A percentile compares a stretch with the other conserved stretches of the same genome.
These are phyloP conservation scores for Lecanosticta acicola DNA, from an alignment of 2,329 filamentous ascomycete genomes.

Conservation along the genomic window DNA sequence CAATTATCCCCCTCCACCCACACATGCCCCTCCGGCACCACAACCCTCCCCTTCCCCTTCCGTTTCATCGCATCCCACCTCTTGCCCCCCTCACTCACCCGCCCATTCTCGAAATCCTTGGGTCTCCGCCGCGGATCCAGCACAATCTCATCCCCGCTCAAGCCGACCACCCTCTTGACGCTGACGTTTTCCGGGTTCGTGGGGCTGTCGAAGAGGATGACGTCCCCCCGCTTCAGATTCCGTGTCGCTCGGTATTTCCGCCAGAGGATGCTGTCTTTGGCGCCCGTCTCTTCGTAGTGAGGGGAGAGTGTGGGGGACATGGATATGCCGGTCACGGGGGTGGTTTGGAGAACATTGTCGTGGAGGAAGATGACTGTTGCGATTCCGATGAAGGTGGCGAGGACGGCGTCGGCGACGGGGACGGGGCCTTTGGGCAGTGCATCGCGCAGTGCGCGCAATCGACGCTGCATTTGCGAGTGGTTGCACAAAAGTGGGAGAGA, in stretches of 20 bases:
- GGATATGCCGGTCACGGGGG: slow-evolving; percentile 36
- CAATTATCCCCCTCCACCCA: slow-evolving; percentile 93
- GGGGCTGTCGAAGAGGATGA: slow-evolving; percentile 50
- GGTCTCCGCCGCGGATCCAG: slow-evolving; percentile 45
- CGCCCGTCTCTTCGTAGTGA: slow-evolving; percentile 35
- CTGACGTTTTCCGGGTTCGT: slow-evolving; percentile 61
- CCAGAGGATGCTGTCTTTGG: slow-evolving; percentile 37
- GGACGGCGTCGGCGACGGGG: neutral
- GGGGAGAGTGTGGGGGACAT: slow-evolving; percentile 46
- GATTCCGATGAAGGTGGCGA: slow-evolving; percentile 8
- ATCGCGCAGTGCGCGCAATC: too few relatives aligned
- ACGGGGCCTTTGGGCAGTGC: too few relatives aligned
- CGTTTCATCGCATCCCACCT: slow-evolving; percentile 27
- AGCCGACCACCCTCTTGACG: slow-evolving; percentile 76
- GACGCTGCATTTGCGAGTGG: too few relatives aligned
- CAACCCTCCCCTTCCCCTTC: slow-evolving; percentile 43
- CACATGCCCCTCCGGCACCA: slow-evolving; percentile 75
- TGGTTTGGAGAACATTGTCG: slow-evolving; percentile 37
- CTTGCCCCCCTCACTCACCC: slow-evolving; percentile 21
- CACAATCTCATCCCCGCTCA: slow-evolving; percentile 71
- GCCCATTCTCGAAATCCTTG: slow-evolving; percentile 34
- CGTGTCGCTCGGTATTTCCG: slow-evolving; percentile 25
- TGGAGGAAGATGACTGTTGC: slow-evolving; percentile 31
- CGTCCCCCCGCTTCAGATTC: slow-evolving; percentile 38
- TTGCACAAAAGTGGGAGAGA: too few relatives aligned